Evolutionary conservation across 2,329 filamentous ascomycete genomes (phyloP), one percentile per base, ranked within the genome.

Genomic region (Allantophomopsis cytisporea): DNA sequence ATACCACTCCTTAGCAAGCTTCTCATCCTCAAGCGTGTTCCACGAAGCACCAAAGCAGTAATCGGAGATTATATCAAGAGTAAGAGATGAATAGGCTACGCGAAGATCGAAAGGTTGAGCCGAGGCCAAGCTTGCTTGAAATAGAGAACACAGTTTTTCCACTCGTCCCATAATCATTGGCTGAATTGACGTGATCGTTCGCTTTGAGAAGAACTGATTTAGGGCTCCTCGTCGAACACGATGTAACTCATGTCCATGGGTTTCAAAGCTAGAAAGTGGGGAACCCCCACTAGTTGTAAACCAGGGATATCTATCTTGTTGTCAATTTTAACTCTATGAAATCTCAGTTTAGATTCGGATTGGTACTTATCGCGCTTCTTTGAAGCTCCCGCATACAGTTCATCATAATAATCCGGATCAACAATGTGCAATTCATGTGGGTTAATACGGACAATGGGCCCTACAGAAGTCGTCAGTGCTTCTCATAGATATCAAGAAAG

Each of bases 31-130:
- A 3, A 60, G 38, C 8, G 51, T 45, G 23, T 58, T 44, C 39
- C 55, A 54, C 31, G 45, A 49, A 7, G 48, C 39, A 4, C 43
- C 52, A 34, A 58, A 58, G 1, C 50, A 48, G 41, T 55, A 57
- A 15, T 57, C 50, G 7, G 52, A 50, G 21, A 54, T 52, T n/a
- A n/a, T 35, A 46, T 40, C 46, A 39, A 36, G 41, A 12, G 44
- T 43, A 18, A 46, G 38, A 14, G 45, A 41, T 33, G 39, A 23
- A 31, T 41, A 48, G 12, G 39, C 44, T 12, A 28, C 23, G 11
- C 23, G 23, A 12, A 28, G 23, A 28, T 28, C 23, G 23, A 28
- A 10, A 28, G 23, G 23, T 8, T 28, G 7, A 28, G 5, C 23
- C 3, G 11, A 28, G 23, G 23, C 23, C 11, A 28, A 28, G 23